phyloP scores from a whole-genome alignment of 257 asterid genomes.

The Solanum rostratum region DNA sequence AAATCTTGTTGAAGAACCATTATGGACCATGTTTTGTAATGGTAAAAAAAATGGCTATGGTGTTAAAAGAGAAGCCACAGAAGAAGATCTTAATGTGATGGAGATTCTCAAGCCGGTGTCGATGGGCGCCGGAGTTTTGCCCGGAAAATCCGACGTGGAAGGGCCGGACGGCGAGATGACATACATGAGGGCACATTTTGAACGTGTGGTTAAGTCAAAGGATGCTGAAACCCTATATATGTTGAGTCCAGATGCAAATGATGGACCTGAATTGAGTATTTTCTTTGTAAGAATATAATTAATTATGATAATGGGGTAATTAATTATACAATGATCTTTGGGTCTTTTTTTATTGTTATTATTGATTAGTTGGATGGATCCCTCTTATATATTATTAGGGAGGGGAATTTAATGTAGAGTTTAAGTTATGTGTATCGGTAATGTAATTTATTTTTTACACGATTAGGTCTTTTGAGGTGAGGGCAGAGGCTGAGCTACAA shows the following conservation, averaged over 20 bases:
- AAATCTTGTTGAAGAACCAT: conserved; percentile 50
- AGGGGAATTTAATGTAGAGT: not conserved
- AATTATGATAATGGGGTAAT: not conserved
- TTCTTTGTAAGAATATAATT: conserved; percentile 67
- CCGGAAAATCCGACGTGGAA: conserved; percentile 51
- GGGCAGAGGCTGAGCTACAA: not conserved
- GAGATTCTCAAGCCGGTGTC: conserved; percentile 70
- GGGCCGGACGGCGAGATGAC: conserved; percentile 75
- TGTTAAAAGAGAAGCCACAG: conserved; percentile 43
- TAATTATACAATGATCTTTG: not conserved
- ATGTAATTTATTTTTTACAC: not conserved
- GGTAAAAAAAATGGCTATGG: conserved; percentile 77
- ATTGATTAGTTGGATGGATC: not conserved
- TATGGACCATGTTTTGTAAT: conserved; percentile 79
- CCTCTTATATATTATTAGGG: not conserved
- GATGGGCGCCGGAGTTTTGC: conserved; percentile 88
- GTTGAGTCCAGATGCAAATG: conserved; percentile 83
- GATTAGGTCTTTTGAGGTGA: not conserved
- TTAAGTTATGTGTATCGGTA: not conserved
- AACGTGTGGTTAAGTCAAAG: conserved; percentile 64
- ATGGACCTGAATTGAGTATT: conserved; percentile 85
- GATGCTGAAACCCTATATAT: conserved; percentile 82
- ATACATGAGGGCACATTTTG: conserved; percentile 72
- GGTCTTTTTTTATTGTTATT: not conserved
- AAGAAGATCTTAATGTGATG: conserved; percentile 79